Percentiles rank a stretch among this genome's conserved stretches.
These are phyloP conservation scores for Dovyalis caffra DNA, from an alignment of 345 rosid genomes.

Conservation along the genomic window DNA sequence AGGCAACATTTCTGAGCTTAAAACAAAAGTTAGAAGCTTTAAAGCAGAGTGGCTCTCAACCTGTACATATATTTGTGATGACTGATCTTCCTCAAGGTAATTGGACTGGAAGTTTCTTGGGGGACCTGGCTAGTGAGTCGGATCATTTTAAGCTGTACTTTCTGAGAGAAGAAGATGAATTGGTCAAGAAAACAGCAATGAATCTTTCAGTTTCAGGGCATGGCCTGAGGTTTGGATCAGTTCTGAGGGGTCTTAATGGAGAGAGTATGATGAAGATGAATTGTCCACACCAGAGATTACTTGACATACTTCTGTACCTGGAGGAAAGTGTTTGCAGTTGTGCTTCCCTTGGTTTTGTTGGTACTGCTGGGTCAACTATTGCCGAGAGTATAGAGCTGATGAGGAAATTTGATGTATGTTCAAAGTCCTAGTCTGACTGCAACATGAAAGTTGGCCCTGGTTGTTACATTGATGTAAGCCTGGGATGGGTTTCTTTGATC, in stretches of 20 bases:
- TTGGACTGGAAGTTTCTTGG: conserved; percentile 81
- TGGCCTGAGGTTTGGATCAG: conserved; percentile 46
- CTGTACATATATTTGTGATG: conserved; percentile 68
- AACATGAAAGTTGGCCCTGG: conserved; percentile 8
- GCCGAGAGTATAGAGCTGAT: conserved; percentile 72
- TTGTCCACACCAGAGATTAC: conserved; percentile 42
- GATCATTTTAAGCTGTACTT: conserved; percentile 54
- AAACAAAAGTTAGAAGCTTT: conserved; percentile 64
- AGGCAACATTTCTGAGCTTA: conserved; percentile 57
- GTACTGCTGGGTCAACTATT: conserved; percentile 90
- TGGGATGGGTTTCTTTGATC: not conserved
- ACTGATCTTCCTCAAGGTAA: conserved; percentile 85
- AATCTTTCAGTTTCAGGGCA: conserved; percentile 47
- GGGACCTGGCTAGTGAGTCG: conserved; percentile 57
- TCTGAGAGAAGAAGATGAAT: conserved; percentile 51
- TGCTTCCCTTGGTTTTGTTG: conserved; percentile 91
- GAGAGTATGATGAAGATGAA: conserved; percentile 32
- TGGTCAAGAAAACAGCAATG: conserved; percentile 47
- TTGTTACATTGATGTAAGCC: not conserved
- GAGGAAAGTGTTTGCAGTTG: conserved; percentile 92
- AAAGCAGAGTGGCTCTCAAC: conserved; percentile 35
- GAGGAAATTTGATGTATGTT: conserved; percentile 62
- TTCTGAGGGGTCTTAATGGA: conserved; percentile 28
- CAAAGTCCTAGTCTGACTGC: conserved; percentile 8
- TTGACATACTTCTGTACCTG: conserved; percentile 61